Base-by-base conservation (phyloP, 140 eudicot genomes). In the Anethum foeniculum region DNA sequence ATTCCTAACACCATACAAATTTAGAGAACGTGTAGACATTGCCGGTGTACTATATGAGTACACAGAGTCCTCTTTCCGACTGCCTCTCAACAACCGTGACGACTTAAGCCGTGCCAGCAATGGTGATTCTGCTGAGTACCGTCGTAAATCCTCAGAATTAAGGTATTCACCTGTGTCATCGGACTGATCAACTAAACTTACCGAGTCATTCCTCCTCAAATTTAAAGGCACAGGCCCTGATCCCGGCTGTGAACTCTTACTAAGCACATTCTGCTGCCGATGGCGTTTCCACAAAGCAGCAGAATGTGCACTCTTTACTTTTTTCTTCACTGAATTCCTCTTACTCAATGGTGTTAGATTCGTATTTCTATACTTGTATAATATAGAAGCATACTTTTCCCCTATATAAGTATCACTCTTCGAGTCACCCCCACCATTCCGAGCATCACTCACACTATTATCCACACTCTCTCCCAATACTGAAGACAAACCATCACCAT, bases 21-120 rank as follows among this genome's bases (percentile, higher is more conserved):
- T 90, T 62, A 80, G 86, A 19, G 97, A 92, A 77, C 97, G 86
- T 41, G 93, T 89, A 13, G 99, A 95, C 86, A 95, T 82, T 34
- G 97, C 97, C 0, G 99, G 97, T 11, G 99, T 95, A 81, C 97
- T 91, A 56, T 90, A 86, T 27, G 97, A 82, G 78, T 85, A 83
- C 25, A 93, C 88, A 18, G 96, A 91, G 80, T 95, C 97, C 32
- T 89, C 99, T 82, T 88, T 92, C 73, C 89, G 84, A 85, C 85
- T 83, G 79, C 85, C 87, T 81, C 89, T 67, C 82, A 85, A 75
- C 83, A 89, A 74, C 76, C 87, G 91, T 0, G 85, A 76, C 0
- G 93, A 80, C 84, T 47, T 91, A 64, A 91, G 86, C 91, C 93
- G 85, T 64, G 93, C 87, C 80, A 94, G 85, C 88, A 95, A 83